A percentile compares a stretch with the other conserved stretches of the same genome.
phyloP scores from a whole-genome alignment of 805 yeast species.

The Teunomyces kruisii region DNA sequence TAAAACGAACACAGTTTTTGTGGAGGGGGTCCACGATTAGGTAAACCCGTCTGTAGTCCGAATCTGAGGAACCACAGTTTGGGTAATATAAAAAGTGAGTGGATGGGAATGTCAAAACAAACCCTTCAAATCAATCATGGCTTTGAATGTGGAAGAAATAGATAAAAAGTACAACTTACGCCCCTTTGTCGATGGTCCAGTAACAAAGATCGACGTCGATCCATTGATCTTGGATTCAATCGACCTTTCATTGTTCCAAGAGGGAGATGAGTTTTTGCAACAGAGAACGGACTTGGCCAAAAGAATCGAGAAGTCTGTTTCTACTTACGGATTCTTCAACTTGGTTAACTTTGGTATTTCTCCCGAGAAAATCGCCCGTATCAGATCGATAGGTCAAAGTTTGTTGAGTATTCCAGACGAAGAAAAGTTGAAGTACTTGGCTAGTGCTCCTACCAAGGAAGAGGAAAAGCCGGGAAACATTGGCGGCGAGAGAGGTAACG shows the following conservation, averaged over 20 bases:
- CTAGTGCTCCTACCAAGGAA: conserved; percentile 31
- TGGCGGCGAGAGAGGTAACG: conserved; percentile 11
- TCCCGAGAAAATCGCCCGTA: conserved; percentile 16
- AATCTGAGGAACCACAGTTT: too few relatives aligned
- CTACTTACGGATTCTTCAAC: conserved; percentile 11
- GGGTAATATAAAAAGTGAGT: too few relatives aligned
- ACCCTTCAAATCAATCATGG: too few relatives aligned
- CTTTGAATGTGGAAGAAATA: background rate
- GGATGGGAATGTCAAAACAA: too few relatives aligned
- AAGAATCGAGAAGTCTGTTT: conserved; percentile 4
- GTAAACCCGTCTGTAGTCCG: too few relatives aligned
- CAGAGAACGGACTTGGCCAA: conserved; percentile 6
- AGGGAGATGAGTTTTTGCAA: conserved; percentile 1
- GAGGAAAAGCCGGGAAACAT: conserved; percentile 14
- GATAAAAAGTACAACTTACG: conserved; percentile 7
- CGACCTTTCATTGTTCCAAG: conserved; percentile 6
- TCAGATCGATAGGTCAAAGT: conserved; percentile 24
- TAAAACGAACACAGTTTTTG: too few relatives aligned
- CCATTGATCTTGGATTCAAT: conserved; percentile 5
- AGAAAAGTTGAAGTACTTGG: conserved; percentile 22
- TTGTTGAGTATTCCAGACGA: conserved; percentile 26
- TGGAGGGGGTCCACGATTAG: too few relatives aligned
- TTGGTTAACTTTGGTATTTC: conserved; percentile 20
- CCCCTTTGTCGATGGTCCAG: conserved; percentile 9
- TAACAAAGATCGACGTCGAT: conserved; percentile 1